These are phyloP conservation scores for Atkinsonella texensis DNA, from an alignment of 2,329 filamentous ascomycete species.

Conservation along the genomic window DNA sequence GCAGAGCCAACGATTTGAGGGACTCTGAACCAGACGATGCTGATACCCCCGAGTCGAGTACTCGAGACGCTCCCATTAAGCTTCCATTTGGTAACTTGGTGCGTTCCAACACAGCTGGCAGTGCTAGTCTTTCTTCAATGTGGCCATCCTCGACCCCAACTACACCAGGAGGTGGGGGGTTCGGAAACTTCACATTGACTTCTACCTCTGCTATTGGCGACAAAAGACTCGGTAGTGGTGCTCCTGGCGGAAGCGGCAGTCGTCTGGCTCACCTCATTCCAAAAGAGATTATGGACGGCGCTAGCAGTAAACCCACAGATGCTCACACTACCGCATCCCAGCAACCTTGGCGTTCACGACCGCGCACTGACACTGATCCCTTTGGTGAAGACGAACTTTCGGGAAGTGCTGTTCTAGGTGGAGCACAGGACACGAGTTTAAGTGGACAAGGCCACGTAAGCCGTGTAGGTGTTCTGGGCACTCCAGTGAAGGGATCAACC, in stretches of 20 bases:
- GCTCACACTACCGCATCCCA: conserved; percentile 28
- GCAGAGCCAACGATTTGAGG: conserved; percentile 41
- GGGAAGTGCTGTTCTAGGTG: conserved; percentile 63
- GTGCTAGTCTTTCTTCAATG: conserved; percentile 30
- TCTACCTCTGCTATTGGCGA: conserved; percentile 48
- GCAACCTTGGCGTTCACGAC: conserved; percentile 45
- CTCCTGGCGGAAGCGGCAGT: conserved; percentile 63
- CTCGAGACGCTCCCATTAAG: conserved; percentile 20
- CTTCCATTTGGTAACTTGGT: conserved; percentile 34
- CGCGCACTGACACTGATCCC: conserved; percentile 62
- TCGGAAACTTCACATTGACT: conserved; percentile 75
- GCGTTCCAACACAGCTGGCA: conserved; percentile 43
- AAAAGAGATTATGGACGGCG: conserved; percentile 62
- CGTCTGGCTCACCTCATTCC: conserved; percentile 75
- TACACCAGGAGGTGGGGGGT: conserved; percentile 61
- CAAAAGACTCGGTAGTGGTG: conserved; percentile 59
- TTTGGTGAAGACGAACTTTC: conserved; percentile 56
- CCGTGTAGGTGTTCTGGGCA: conserved; percentile 35
- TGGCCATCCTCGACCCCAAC: conserved; percentile 39
- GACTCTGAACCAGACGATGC: conserved; percentile 44
- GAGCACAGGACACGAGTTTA: conserved; percentile 56
- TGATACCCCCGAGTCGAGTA: conserved; percentile 22
- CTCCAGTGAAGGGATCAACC: conserved; percentile 40
- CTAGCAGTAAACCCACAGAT: conserved; percentile 38
- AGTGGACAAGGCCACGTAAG: conserved; percentile 16